Evolutionary conservation across 768 basidiomycete species (phyloP), one percentile per base, ranked within the genome.

Genomic region (Suillus subaureus): DNA sequence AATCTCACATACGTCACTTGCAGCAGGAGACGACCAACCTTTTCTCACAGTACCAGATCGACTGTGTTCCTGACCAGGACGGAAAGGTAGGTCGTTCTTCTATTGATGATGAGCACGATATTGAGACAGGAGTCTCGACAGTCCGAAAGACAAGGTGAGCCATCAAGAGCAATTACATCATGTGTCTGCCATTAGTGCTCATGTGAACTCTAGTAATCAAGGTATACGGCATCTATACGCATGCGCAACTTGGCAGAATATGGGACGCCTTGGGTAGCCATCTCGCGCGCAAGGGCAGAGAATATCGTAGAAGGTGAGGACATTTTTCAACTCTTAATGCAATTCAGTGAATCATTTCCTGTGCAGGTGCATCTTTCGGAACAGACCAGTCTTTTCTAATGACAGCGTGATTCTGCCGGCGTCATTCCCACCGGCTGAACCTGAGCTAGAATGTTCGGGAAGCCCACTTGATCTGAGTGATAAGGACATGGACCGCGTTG

Each of bases 151-250:
- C 82, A 81, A 78, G 79, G 81, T 82, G 3, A 23, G 4, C 9
- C 47, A 60, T 64, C 13, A 39, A 15, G 8, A 8, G 21, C 51
- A 11, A 7, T 31, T 26, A 31, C 31, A 31, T 15, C 61, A 33
- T 35, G 61, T 35, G 6, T 15, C 18, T 8, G 0, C n/a, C 26
- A 21, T 61, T 35, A 47, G 47, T 16, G 6, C 33, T 56, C 18
- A 18, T 35, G 5, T 58, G 31, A 28, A 54, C 40, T 21, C 23
- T 61, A 85, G 86, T 75, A 2, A 77, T 87, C 62, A 80, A 77
- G 40, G 78, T 87, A 45, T 85, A 84, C 61, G 84, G 83, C 1
- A 78, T 87, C 12, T 84, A 81, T 37, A 83, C 83, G 0, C 83
- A 85, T 40, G 79, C 79, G 0, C 83, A 85, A 65, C 69, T 85